A percentile compares a stretch with the other conserved stretches of the same genome.
Conservation (phyloP, 768 basidiomycete genomes). For the Xerocomus spinulosus region DNA sequence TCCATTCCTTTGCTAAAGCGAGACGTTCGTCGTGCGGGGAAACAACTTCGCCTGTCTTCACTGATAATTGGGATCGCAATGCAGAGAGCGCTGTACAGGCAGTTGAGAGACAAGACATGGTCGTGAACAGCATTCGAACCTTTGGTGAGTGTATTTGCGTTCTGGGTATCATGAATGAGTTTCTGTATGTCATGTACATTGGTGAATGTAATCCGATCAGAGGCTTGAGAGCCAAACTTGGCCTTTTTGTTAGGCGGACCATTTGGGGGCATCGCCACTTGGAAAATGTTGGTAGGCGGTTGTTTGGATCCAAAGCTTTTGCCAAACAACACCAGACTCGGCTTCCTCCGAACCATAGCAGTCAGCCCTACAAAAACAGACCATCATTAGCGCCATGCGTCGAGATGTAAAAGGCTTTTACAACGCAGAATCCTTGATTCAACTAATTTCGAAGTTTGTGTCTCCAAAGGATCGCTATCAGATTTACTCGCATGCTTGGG, state of each 20-base stretch:
- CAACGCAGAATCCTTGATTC: no score
- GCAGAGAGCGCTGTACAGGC: conserved; percentile 38
- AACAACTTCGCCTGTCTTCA: conserved; percentile 47
- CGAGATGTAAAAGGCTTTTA: no score
- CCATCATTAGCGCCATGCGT: no score
- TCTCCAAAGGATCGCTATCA: no score
- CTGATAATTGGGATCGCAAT: conserved; percentile 52
- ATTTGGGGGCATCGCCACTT: conserved; percentile 14
- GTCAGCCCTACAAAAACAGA: no score
- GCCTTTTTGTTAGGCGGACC: conserved; percentile 20
- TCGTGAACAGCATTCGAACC: conserved; percentile 12
- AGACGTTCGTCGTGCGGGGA: conserved; percentile 57
- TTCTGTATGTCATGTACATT: conserved; percentile 22
- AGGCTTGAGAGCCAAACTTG: conserved; percentile 12
- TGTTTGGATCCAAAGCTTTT: conserved; percentile 26
- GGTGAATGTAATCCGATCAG: conserved; percentile 13
- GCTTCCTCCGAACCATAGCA: no score
- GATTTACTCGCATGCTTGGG: no score
- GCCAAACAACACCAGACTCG: conserved; percentile 16
- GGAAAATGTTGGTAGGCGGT: conserved; percentile 1
- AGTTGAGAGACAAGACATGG: neutral
- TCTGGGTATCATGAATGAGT: conserved; percentile 13
- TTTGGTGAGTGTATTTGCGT: conserved; percentile 15
- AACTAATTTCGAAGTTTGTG: no score
- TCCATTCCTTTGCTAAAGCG: conserved; percentile 56